Percentiles rank a stretch among this genome's conserved stretches.
Conservation (phyloP, 768 basidiomycete species). For the Pisolithus orientalis region DNA sequence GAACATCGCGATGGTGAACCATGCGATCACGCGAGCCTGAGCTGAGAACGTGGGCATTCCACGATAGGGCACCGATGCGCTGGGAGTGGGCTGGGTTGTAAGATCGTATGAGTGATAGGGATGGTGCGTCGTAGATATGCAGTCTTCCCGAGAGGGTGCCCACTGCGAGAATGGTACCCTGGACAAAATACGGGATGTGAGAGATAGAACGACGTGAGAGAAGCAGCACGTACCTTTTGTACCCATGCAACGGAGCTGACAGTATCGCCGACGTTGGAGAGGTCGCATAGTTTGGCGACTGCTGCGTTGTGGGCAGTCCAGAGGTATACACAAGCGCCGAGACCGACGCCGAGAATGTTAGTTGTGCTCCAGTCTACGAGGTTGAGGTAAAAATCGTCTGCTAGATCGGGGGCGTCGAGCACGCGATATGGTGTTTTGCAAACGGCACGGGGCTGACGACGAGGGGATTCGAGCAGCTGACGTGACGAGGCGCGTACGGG, state of each 20-base stretch:
- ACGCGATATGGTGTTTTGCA: slow-evolving; percentile 96
- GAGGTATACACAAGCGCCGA: slow-evolving; percentile 89
- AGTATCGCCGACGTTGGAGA: slow-evolving; percentile 55
- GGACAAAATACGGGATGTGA: neutral
- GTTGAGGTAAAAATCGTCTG: slow-evolving; percentile 98
- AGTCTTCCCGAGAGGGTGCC: slow-evolving; percentile 87
- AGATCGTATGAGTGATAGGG: slow-evolving; percentile 67
- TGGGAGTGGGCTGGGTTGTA: slow-evolving; percentile 82
- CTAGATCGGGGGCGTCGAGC: slow-evolving; percentile 93
- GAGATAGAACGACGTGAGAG: neutral
- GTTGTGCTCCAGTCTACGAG: slow-evolving; percentile 96
- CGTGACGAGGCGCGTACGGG: slow-evolving; percentile 84
- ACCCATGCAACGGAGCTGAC: slow-evolving; percentile 94
- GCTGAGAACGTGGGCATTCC: slow-evolving; percentile 84
- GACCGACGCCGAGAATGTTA: slow-evolving; percentile 90
- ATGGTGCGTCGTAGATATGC: slow-evolving; percentile 89
- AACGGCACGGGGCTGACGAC: slow-evolving; percentile 73
- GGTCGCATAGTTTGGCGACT: slow-evolving; percentile 88
- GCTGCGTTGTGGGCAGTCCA: slow-evolving; percentile 94
- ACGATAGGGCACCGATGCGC: slow-evolving; percentile 90
- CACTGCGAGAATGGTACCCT: slow-evolving; percentile 86
- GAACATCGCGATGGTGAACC: slow-evolving; percentile 90
- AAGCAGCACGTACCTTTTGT: slow-evolving; percentile 44
- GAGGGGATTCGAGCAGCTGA: slow-evolving; percentile 76
- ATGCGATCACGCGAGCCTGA: slow-evolving; percentile 89